Evolutionary conservation across 2,329 filamentous ascomycete species (phyloP).

Genomic region (Colletotrichum cuscutae): DNA sequence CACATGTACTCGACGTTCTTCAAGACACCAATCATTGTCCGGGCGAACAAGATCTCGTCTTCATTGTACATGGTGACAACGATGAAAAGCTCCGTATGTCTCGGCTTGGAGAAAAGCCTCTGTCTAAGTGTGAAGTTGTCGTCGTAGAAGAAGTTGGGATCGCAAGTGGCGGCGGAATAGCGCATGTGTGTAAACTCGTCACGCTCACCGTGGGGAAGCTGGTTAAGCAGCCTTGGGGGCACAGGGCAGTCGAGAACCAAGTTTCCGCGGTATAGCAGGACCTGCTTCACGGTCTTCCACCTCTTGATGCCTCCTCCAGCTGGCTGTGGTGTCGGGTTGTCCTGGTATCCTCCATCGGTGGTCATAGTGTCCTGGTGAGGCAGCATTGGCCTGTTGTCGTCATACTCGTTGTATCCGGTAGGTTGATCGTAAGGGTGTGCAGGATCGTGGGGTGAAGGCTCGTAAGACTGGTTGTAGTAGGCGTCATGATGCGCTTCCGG

Average conservation of each 20-base stretch:
- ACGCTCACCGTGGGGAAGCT: constrained; percentile 90
- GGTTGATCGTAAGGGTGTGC: constrained; percentile 61
- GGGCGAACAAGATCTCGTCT: constrained; percentile 93
- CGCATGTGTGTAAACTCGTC: constrained; percentile 94
- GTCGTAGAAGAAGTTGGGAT: constrained; percentile 87
- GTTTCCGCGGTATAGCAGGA: constrained; percentile 96
- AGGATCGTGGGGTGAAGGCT: constrained; percentile 71
- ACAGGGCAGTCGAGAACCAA: constrained; percentile 97
- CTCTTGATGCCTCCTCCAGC: constrained; percentile 75
- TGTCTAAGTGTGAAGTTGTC: constrained; percentile 93
- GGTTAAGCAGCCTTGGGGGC: constrained; percentile 85
- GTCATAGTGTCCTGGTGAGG: constrained; percentile 64
- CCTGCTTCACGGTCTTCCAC: constrained; percentile 99
- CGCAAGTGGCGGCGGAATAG: constrained; percentile 94
- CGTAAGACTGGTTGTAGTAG: constrained; percentile 87
- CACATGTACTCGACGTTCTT: constrained; percentile 99
- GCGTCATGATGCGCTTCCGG: constrained; percentile 88
- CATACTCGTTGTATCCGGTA: constrained; percentile 59
- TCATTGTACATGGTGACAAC: constrained; percentile 99
- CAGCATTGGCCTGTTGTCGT: constrained; percentile 82
- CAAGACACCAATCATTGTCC: constrained; percentile 96
- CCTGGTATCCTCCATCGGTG: constrained; percentile 55
- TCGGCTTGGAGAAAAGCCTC: constrained; percentile 88
- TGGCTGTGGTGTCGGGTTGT: constrained; percentile 56
- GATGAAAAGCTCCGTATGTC: constrained; percentile 95